phyloP scores from a whole-genome alignment of 2,329 filamentous ascomycete genomes.

The Zasmidium angulare region DNA sequence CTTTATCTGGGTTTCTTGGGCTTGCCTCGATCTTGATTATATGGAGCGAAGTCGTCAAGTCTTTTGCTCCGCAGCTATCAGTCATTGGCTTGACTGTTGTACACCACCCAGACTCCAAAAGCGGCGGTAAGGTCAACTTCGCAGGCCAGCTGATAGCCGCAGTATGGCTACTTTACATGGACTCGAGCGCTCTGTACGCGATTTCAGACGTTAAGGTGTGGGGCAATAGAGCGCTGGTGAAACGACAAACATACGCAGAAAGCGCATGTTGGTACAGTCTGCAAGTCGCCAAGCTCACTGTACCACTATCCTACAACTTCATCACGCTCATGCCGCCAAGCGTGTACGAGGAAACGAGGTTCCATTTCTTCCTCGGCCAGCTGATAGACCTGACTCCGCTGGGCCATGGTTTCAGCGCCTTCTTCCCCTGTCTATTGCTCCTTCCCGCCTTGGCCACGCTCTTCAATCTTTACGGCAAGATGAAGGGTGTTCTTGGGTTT shows the following conservation, averaged over 20 bases:
- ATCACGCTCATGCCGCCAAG: slow-evolving; percentile 77
- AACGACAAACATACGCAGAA: slow-evolving; percentile 87
- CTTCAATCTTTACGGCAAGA: slow-evolving; percentile 84
- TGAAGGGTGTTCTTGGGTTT: slow-evolving; percentile 76
- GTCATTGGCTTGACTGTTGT: slow-evolving; percentile 67
- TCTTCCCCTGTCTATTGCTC: slow-evolving; percentile 86
- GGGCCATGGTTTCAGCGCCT: slow-evolving; percentile 78
- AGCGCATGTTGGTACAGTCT: slow-evolving; percentile 94
- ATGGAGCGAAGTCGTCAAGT: slow-evolving; percentile 91
- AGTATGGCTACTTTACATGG: slow-evolving; percentile 95
- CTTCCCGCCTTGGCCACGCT: slow-evolving; percentile 80
- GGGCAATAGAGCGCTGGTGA: slow-evolving; percentile 88
- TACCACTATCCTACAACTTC: slow-evolving; percentile 95
- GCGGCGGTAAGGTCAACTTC: slow-evolving; percentile 74
- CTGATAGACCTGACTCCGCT: slow-evolving; percentile 81
- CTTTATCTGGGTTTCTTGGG: slow-evolving; percentile 66
- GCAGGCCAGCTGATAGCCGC: slow-evolving; percentile 82
- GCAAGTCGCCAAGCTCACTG: slow-evolving; percentile 87
- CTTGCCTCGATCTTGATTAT: slow-evolving; percentile 79
- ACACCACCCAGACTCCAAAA: slow-evolving; percentile 66
- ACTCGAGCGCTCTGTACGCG: slow-evolving; percentile 78
- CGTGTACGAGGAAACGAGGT: slow-evolving; percentile 75
- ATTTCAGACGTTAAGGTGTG: slow-evolving; percentile 96
- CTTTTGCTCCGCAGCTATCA: slow-evolving; percentile 74
- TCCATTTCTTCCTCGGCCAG: slow-evolving; percentile 81